phyloP scores from a whole-genome alignment of 352 stramenopile genomes.

The Nothophytophthora sp. region DNA sequence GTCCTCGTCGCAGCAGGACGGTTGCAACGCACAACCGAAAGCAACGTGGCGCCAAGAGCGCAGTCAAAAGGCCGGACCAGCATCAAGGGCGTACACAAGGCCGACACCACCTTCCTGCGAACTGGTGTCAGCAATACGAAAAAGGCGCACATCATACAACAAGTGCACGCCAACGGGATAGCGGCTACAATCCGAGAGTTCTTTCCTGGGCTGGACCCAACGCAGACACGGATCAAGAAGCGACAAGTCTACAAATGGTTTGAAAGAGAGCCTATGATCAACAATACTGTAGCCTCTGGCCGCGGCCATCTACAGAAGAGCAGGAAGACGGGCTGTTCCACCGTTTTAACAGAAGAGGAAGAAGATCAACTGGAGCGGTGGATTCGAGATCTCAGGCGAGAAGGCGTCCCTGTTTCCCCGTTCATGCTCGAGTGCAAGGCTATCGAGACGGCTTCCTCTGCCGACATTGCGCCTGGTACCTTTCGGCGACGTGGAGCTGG shows the following conservation, averaged over 20 bases:
- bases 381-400: neutral
- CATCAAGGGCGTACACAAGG: too few relatives aligned
- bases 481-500: neutral
- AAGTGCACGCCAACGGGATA: neutral
- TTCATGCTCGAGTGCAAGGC: constrained; percentile 1
- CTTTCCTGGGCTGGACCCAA: neutral
- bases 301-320: neutral
- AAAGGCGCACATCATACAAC: too few relatives aligned
- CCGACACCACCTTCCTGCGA: too few relatives aligned
- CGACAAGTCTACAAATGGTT: neutral
- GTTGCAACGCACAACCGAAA: too few relatives aligned
- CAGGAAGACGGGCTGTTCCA: neutral
- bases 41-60: too few relatives aligned
- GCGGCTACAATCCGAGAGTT: neutral
- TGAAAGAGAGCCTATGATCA: neutral
- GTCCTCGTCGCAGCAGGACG: too few relatives aligned
- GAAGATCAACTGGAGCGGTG: neutral
- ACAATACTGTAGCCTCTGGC: neutral
- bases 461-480: neutral
- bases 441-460: neutral
- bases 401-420: neutral
- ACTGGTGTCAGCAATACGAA: too few relatives aligned
- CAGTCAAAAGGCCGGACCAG: too few relatives aligned
- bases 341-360: neutral
- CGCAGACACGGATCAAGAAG: neutral